Percentiles rank a stretch among this genome's conserved stretches.
These are phyloP conservation scores for Solanum tacnaense DNA, from an alignment of 257 asterid species.

Conservation along the genomic window DNA sequence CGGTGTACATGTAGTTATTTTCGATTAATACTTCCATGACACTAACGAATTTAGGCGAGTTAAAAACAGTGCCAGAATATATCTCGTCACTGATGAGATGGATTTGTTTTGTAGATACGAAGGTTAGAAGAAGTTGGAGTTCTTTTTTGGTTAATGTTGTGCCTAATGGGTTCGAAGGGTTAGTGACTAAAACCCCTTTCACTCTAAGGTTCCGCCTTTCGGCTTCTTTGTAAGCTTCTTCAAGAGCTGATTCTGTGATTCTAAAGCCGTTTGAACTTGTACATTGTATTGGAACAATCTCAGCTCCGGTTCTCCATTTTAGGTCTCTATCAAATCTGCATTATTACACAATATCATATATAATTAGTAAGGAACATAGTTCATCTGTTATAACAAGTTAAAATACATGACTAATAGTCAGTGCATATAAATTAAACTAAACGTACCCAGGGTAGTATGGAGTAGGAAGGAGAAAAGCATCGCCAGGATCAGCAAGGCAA, in stretches of 20 bases:
- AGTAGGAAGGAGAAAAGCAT: conserved; percentile 13
- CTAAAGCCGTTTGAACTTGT: background rate
- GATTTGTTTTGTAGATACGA: background rate
- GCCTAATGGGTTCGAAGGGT: conserved; percentile 7
- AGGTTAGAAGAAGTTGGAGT: background rate
- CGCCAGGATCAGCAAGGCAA: conserved; percentile 8
- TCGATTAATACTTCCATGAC: background rate
- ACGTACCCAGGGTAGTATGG: conserved; percentile 17
- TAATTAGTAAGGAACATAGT: background rate
- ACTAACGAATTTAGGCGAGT: conserved; percentile 4
- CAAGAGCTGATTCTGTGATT: conserved; percentile 5
- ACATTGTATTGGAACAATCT: conserved; percentile 7
- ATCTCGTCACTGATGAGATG: conserved; percentile 11
- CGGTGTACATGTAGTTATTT: background rate
- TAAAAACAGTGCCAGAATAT: conserved; percentile 4
- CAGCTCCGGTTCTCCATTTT: conserved; percentile 9
- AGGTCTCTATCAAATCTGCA: conserved; percentile 8
- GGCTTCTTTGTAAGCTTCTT: conserved; percentile 2
- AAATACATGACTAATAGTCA: accelerated
- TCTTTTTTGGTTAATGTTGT: conserved; percentile 2
- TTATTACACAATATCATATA: background rate
- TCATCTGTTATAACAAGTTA: background rate
- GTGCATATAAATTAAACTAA: background rate
- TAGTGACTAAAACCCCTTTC: conserved; percentile 5
- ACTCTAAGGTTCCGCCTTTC: background rate